These are phyloP conservation scores for Jatropha podagrica DNA, from an alignment of 441 rosid genomes.

Conservation along the genomic window DNA sequence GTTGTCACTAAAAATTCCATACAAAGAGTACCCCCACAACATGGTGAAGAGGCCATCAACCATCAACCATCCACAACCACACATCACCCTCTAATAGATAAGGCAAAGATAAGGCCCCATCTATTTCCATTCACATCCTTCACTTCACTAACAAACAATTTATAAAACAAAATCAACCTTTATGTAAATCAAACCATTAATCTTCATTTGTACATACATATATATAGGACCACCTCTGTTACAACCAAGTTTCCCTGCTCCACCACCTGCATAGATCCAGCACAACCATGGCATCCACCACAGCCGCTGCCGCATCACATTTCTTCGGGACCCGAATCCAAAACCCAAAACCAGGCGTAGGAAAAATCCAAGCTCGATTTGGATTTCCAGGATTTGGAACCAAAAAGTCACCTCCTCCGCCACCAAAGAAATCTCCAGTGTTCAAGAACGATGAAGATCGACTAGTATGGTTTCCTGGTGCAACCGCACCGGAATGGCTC, in stretches of 20 bases:
- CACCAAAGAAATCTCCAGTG: slow-evolving; percentile 32
- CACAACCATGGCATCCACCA: slow-evolving; percentile 26
- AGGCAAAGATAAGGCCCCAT: slow-evolving; percentile 44
- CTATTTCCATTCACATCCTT: slow-evolving; percentile 24
- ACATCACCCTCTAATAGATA: slow-evolving; percentile 32
- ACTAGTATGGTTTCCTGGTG: slow-evolving; percentile 70
- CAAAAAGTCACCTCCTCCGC: slow-evolving; percentile 43
- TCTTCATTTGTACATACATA: not conserved
- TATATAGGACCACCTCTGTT: slow-evolving; percentile 5
- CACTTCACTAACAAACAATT: not conserved
- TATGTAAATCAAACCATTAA: no score
- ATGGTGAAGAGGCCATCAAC: slow-evolving; percentile 32
- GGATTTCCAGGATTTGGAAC: slow-evolving; percentile 46
- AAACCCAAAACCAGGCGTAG: slow-evolving; percentile 30
- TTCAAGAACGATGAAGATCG: slow-evolving; percentile 35
- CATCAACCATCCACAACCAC: slow-evolving; percentile 32
- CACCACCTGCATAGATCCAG: slow-evolving; percentile 10
- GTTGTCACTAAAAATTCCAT: not conserved
- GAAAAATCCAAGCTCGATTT: slow-evolving; percentile 55
- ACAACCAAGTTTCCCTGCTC: slow-evolving; percentile 3
- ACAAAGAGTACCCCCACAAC: slow-evolving; percentile 21
- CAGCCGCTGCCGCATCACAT: slow-evolving; percentile 48
- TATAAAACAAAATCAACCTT: not conserved
- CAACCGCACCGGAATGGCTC: slow-evolving; percentile 64
- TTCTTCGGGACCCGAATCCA: slow-evolving; percentile 48